These are phyloP conservation scores for Wallacemonas sp. DNA, from an alignment of 208 protist genomes.

Conservation along the genomic window DNA sequence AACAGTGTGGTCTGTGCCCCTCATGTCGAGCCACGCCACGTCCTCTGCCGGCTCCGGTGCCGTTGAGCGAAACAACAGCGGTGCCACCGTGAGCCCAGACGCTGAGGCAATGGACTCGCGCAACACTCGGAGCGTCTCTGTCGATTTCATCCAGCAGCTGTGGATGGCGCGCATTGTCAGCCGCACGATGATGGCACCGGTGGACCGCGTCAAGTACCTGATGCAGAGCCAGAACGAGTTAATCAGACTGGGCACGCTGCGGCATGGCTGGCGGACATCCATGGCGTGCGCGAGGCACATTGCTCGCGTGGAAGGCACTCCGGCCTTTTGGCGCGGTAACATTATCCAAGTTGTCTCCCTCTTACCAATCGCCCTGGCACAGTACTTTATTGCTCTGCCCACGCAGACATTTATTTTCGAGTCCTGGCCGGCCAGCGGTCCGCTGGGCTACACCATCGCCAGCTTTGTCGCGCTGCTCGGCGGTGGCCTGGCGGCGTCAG, in stretches of 20 bases:
- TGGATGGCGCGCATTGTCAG: constrained; percentile 50
- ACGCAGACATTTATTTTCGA: constrained; percentile 67
- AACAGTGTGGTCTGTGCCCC: neutral
- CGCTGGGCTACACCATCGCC: constrained; percentile 43
- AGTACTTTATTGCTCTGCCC: constrained; percentile 70
- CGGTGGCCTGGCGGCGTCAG: constrained; percentile 39
- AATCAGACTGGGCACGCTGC: constrained; percentile 47
- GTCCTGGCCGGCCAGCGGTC: constrained; percentile 29
- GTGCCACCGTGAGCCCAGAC: constrained; percentile 7
- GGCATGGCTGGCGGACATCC: constrained; percentile 50
- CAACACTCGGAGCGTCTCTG: constrained; percentile 37
- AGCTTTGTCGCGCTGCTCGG: constrained; percentile 56
- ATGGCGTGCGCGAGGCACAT: constrained; percentile 64
- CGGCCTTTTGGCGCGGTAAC: constrained; percentile 84
- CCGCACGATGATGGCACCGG: constrained; percentile 66
- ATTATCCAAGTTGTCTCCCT: constrained; percentile 72
- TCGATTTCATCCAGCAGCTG: constrained; percentile 52
- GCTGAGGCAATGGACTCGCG: constrained; percentile 6
- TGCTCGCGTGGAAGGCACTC: constrained; percentile 45
- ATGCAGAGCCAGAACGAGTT: constrained; percentile 80
- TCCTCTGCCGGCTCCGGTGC: neutral
- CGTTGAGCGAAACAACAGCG: neutral
- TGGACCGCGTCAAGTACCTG: constrained; percentile 87
- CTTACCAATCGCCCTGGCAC: constrained; percentile 62
- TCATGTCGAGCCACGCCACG: neutral